Conservation (phyloP, 225 moss, liverwort and hornwort genomes). For the Takakia lepidozioides region DNA sequence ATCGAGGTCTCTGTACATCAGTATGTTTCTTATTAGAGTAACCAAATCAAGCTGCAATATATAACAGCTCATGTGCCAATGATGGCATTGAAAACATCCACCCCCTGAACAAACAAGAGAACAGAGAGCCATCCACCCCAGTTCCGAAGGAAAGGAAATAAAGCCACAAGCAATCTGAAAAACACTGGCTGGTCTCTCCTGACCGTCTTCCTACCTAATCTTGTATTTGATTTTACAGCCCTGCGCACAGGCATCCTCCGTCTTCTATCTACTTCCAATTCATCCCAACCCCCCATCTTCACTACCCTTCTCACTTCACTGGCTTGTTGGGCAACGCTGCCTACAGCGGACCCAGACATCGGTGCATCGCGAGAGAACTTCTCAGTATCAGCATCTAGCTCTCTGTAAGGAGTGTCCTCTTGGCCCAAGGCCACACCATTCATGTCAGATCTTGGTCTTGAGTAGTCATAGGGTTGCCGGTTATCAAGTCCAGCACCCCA, state of each 20-base stretch:
- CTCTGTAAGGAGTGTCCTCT: slow-evolving; percentile 16
- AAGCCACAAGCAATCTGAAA: slow-evolving; percentile 37
- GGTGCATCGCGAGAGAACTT: slow-evolving; percentile 1
- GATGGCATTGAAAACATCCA: slow-evolving; percentile 11
- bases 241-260: slow-evolving; percentile 42
- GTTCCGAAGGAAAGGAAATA: slow-evolving; percentile 55
- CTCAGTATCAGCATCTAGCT: slow-evolving; percentile 8
- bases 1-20: too few species aligned
- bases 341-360: slow-evolving; percentile 10
- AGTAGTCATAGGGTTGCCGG: slow-evolving; percentile 29
- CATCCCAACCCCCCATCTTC: slow-evolving; percentile 57
- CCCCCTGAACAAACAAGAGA: slow-evolving; percentile 28
- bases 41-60: too few species aligned
- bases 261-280: slow-evolving; percentile 40
- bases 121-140: slow-evolving; percentile 59
- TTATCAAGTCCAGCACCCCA: slow-evolving; percentile 34
- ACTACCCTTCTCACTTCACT: slow-evolving; percentile 14
- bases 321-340: slow-evolving; percentile 9
- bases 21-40: too few species aligned
- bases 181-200: slow-evolving; percentile 41
- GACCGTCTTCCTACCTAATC: slow-evolving; percentile 23
- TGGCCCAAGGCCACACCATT: slow-evolving; percentile 5
- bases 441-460: slow-evolving; percentile 10
- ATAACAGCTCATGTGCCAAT: slow-evolving; percentile 6
- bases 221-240: slow-evolving; percentile 17